Percentiles rank a stretch among this genome's conserved stretches.
Conservation (phyloP, 768 basidiomycete species). For the Imleria badia region DNA sequence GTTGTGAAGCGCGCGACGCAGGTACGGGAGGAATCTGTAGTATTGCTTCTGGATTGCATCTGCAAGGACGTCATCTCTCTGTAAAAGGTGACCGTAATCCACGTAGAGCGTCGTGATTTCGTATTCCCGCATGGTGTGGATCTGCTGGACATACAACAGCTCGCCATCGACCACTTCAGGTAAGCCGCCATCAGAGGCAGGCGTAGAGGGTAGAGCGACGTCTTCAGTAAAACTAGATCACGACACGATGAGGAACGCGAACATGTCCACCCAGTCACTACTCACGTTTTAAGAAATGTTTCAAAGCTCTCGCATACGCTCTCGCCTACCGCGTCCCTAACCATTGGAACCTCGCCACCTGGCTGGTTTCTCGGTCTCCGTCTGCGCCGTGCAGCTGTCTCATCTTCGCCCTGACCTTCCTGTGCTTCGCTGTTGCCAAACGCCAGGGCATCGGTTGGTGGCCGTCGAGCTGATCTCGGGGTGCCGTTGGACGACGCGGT, state of each 20-base stretch:
- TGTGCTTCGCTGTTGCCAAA: slow-evolving; percentile 53
- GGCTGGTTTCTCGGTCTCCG: slow-evolving; percentile 42
- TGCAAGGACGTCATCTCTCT: slow-evolving; percentile 90
- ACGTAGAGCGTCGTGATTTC: slow-evolving; percentile 95
- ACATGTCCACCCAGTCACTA: slow-evolving; percentile 9
- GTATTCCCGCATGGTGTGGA: slow-evolving; percentile 93
- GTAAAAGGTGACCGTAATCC: slow-evolving; percentile 88
- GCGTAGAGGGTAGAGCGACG: slow-evolving; percentile 76
- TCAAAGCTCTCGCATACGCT: slow-evolving; percentile 92
- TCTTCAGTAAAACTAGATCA: slow-evolving; percentile 75
- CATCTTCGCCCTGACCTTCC: slow-evolving; percentile 41
- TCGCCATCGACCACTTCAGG: slow-evolving; percentile 58
- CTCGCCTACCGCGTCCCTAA: slow-evolving; percentile 94
- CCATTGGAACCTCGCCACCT: slow-evolving; percentile 75
- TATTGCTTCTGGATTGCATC: slow-evolving; percentile 93
- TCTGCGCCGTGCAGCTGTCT: slow-evolving; percentile 42
- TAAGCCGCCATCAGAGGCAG: slow-evolving; percentile 67
- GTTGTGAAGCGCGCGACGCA: slow-evolving; percentile 87
- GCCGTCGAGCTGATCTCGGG: slow-evolving; percentile 36
- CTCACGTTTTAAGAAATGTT: slow-evolving; percentile 87
- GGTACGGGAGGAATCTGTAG: slow-evolving; percentile 94
- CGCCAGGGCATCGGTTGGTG: slow-evolving; percentile 51
- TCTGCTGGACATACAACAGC: slow-evolving; percentile 86
- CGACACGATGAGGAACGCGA: not conserved
- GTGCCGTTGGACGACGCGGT: slow-evolving; percentile 38